Conservation (phyloP, 805 yeast species). For the Kodamaea jinghongensis region DNA sequence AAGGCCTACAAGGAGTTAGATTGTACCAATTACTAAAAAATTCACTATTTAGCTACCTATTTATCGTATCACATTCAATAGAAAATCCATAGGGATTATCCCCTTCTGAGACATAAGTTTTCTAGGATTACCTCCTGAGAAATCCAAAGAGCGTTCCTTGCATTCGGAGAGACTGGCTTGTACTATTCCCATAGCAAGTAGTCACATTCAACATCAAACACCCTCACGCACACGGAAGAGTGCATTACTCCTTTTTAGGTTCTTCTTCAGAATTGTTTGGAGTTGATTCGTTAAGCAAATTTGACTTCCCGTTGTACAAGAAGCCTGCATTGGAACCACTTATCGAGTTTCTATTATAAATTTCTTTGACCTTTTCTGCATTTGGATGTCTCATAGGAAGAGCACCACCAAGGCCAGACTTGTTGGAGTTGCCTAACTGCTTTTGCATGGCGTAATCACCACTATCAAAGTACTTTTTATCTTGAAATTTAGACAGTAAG, state of each 20-base stretch:
- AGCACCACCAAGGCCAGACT: slow-evolving; percentile 31
- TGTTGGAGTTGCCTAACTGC: slow-evolving; percentile 30
- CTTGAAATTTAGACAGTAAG: slow-evolving; percentile 72
- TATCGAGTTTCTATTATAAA: slow-evolving; percentile 54
- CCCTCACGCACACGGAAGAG: too few species aligned
- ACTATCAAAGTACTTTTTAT: slow-evolving; percentile 88
- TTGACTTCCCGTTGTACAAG: slow-evolving; percentile 49
- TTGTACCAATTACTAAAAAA: background rate
- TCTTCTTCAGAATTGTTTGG: slow-evolving; percentile 18
- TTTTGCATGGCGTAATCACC: slow-evolving; percentile 88
- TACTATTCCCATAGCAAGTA: too few species aligned
- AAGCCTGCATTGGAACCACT: slow-evolving; percentile 47
- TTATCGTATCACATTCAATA: too few species aligned
- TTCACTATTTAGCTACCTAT: too few species aligned
- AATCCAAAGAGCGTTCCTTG: too few species aligned
- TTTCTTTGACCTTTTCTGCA: slow-evolving; percentile 58
- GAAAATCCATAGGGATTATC: too few species aligned
- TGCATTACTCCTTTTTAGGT: slow-evolving; percentile 5
- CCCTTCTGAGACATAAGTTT: too few species aligned
- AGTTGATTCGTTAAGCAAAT: slow-evolving; percentile 53
- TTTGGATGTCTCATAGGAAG: slow-evolving; percentile 48
- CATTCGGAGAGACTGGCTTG: too few species aligned
- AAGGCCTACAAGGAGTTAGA: too few species aligned
- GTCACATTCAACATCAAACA: too few species aligned
- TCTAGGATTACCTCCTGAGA: too few species aligned